phyloP scores from a whole-genome alignment of 2,329 filamentous ascomycete species.

The Alternaria sp. region DNA sequence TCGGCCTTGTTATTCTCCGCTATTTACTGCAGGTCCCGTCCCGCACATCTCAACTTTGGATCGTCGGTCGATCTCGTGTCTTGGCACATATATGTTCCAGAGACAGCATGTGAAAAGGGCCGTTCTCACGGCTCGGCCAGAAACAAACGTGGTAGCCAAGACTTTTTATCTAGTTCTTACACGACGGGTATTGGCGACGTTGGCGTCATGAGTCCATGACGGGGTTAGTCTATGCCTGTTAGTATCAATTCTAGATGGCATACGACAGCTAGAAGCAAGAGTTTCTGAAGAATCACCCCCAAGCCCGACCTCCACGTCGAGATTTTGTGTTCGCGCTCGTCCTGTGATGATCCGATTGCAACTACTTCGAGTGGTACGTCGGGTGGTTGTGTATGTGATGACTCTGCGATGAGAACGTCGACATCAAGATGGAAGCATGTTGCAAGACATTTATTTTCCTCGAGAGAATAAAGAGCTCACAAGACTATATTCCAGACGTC shows the following conservation, averaged over 20 bases:
- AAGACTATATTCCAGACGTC: not conserved
- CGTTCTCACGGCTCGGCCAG: not conserved
- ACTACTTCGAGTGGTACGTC: too few relatives aligned
- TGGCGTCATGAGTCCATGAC: not conserved
- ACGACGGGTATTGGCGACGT: not conserved
- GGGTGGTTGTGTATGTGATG: too few relatives aligned
- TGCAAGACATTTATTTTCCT: not conserved
- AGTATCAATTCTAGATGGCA: not conserved
- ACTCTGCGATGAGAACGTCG: not conserved
- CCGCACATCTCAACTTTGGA: not conserved
- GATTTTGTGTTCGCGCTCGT: not conserved
- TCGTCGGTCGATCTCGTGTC: not conserved
- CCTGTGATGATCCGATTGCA: too few relatives aligned
- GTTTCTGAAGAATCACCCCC: not conserved
- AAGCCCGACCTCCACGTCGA: not conserved
- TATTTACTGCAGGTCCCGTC: not conserved
- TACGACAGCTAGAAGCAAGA: not conserved
- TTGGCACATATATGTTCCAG: not conserved
- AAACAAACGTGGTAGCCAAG: not conserved
- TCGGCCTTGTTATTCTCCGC: conserved; percentile 1
- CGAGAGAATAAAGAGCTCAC: not conserved
- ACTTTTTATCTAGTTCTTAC: not conserved
- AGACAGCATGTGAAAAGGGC: not conserved
- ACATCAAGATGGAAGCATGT: not conserved
- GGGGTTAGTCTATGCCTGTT: not conserved